Evolutionary conservation across 2,329 filamentous ascomycete species (phyloP).

Genomic region (Trichoderma oligosporum): DNA sequence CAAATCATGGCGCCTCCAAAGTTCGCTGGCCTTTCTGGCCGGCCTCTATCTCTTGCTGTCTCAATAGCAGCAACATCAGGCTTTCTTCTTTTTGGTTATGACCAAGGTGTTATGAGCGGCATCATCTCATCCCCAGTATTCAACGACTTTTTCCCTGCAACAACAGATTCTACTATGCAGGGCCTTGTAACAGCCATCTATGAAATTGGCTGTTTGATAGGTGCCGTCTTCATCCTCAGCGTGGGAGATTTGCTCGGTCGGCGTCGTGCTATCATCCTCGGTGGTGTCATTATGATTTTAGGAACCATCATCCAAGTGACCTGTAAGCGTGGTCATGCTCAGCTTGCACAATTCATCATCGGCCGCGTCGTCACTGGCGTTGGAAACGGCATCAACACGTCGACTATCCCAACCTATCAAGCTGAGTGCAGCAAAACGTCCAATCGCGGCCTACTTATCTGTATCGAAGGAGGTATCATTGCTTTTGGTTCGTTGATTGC

Average conservation of each 20-base stretch:
- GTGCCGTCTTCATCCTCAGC: conserved; percentile 47
- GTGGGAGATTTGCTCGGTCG: conserved; percentile 52
- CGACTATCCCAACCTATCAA: conserved; percentile 54
- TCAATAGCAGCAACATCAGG: conserved; percentile 62
- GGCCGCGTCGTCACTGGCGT: conserved; percentile 50
- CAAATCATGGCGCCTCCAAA: conserved; percentile 48
- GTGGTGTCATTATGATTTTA: conserved; percentile 55
- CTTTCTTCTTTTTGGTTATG: conserved; percentile 59
- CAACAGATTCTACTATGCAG: conserved; percentile 46
- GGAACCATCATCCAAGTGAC: conserved; percentile 58
- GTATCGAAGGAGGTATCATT: conserved; percentile 44
- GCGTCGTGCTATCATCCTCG: conserved; percentile 54
- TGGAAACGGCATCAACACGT: conserved; percentile 52
- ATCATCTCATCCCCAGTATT: conserved; percentile 51
- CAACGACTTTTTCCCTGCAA: conserved; percentile 43
- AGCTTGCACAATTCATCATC: conserved; percentile 48
- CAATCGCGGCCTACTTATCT: conserved; percentile 52
- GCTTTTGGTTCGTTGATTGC: conserved; percentile 41
- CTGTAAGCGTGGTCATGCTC: conserved; percentile 33
- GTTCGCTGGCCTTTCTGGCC: conserved; percentile 58
- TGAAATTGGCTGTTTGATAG: conserved; percentile 50
- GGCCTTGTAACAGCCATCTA: conserved; percentile 49
- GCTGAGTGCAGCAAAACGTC: conserved; percentile 51
- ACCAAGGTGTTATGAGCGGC: conserved; percentile 53
- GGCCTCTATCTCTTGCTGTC: conserved; percentile 52